A percentile compares a stretch with the other conserved stretches of the same genome.
Evolutionary conservation across 371 early-diverging fungal genomes (phyloP).

Genomic region (Mortierella sp.): DNA sequence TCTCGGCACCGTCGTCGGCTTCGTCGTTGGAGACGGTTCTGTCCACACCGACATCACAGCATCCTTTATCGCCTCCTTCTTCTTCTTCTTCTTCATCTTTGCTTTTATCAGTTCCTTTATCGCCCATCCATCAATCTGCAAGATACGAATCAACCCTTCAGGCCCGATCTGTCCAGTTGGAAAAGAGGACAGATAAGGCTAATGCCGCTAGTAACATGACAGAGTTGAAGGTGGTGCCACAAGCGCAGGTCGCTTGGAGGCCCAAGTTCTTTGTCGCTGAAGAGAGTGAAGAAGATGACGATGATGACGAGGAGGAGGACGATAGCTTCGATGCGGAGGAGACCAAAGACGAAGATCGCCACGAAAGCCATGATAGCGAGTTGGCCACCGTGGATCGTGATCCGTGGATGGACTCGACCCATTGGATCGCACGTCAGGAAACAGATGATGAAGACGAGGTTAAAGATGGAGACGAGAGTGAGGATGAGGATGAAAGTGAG

Average conservation of each 20-base stretch:
- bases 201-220: neutral
- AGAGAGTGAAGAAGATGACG: neutral
- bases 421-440: no score
- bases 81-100: no score
- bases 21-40: neutral
- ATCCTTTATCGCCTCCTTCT: no score
- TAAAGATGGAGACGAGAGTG: neutral
- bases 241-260: neutral
- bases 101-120: no score
- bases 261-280: constrained; percentile 35
- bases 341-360: neutral
- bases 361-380: neutral
- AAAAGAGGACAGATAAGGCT: no score
- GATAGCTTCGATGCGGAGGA: neutral
- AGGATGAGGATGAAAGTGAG: constrained; percentile 10
- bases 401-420: neutral
- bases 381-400: neutral
- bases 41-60: neutral
- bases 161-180: no score
- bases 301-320: constrained; percentile 1
- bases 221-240: neutral
- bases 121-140: no score
- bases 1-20: constrained; percentile 1
- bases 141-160: neutral
- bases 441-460: no score